phyloP scores from a whole-genome alignment of 192 early-diverging fungal species.

The Chytriomyces sp. region DNA sequence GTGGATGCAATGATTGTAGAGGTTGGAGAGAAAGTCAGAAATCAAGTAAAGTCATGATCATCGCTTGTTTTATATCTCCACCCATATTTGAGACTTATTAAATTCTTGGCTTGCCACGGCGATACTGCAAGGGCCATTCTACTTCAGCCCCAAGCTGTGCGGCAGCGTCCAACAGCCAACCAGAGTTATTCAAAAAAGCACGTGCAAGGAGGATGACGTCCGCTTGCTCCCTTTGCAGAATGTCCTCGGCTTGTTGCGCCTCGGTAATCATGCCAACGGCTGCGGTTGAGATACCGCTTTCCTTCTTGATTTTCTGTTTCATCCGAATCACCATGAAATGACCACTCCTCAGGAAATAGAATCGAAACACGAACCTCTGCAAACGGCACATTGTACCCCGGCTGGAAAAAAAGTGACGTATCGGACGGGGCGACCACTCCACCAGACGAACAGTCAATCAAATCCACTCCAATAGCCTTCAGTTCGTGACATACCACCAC shows the following conservation, averaged over 20 bases:
- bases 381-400: slow-evolving; percentile 64
- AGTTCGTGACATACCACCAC: slow-evolving; percentile 62
- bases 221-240: slow-evolving; percentile 64
- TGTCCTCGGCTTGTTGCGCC: slow-evolving; percentile 66
- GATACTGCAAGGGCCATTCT: slow-evolving; percentile 34
- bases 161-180: slow-evolving; percentile 69
- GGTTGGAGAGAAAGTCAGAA: too few species aligned
- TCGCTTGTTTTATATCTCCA: neutral
- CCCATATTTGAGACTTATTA: too few species aligned
- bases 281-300: slow-evolving; percentile 54
- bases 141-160: slow-evolving; percentile 66
- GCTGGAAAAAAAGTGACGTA: neutral
- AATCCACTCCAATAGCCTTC: slow-evolving; percentile 72
- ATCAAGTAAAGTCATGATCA: too few species aligned
- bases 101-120: slow-evolving; percentile 13
- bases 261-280: slow-evolving; percentile 76
- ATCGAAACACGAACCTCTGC: slow-evolving; percentile 33
- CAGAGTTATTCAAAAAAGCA: slow-evolving; percentile 69
- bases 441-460: slow-evolving; percentile 82
- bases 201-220: slow-evolving; percentile 77
- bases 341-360: neutral
- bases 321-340: slow-evolving; percentile 36
- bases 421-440: slow-evolving; percentile 61
- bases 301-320: slow-evolving; percentile 50
- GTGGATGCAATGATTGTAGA: too few species aligned